Evolutionary conservation across 768 basidiomycete species (phyloP).

Genomic region (Lactarius psammicola): DNA sequence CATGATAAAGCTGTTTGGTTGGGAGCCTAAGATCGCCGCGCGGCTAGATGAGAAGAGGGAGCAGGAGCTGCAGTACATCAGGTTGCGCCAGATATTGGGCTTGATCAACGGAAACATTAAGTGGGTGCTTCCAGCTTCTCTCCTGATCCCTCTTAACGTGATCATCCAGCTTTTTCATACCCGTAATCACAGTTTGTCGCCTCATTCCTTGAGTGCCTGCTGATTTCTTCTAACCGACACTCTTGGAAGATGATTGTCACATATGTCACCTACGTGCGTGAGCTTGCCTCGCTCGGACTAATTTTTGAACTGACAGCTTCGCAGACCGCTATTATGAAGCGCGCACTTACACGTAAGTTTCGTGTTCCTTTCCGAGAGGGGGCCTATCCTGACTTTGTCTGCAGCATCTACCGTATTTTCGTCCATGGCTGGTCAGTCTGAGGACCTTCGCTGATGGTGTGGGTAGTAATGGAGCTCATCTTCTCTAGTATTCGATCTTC

Average conservation of each 20-base stretch:
- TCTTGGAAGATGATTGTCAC: constrained; percentile 35
- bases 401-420: constrained; percentile 36
- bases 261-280: constrained; percentile 37
- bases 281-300: not conserved
- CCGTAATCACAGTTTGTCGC: constrained; percentile 37
- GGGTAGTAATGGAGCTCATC: not conserved
- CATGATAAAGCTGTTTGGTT: constrained; percentile 63
- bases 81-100: constrained; percentile 37
- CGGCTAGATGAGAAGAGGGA: constrained; percentile 38
- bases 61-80: constrained; percentile 40
- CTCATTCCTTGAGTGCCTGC: not conserved
- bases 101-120: constrained; percentile 38
- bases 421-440: constrained; percentile 29
- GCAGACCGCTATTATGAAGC: too few species aligned
- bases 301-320: too few species aligned
- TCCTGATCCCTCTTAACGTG: not conserved
- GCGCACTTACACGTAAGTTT: too few species aligned
- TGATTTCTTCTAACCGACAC: not conserved
- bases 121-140: constrained; percentile 25
- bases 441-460: not conserved
- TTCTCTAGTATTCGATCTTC: constrained; percentile 41
- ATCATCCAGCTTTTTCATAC: constrained; percentile 37
- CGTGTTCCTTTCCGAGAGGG: too few species aligned
- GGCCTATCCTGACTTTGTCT: not conserved
- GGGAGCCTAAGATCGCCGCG: constrained; percentile 49